phyloP scores from a whole-genome alignment of 208 protist species.

The Acanthamoeba triangularis region DNA sequence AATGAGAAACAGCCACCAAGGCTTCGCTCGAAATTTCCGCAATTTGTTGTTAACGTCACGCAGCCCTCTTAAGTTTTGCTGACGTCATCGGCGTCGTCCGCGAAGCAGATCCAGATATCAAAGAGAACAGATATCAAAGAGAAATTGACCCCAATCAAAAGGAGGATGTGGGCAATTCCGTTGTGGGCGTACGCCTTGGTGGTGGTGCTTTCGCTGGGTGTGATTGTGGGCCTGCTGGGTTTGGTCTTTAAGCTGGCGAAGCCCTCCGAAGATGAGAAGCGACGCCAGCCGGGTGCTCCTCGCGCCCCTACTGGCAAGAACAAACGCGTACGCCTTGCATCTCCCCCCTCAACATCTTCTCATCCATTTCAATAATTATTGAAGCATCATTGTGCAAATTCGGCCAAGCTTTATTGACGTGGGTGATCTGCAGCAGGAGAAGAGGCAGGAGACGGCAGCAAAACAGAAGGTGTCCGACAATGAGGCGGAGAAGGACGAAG shows the following conservation, averaged over 20 bases:
- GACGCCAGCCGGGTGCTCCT: background rate
- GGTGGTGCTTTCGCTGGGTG: background rate
- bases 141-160: background rate
- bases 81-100: no score
- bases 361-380: no score
- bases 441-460: background rate
- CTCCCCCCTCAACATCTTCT: background rate
- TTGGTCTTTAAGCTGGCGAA: background rate
- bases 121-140: background rate
- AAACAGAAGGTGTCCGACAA: background rate
- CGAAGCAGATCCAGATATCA: no score
- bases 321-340: background rate
- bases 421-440: background rate
- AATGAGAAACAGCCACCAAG: no score
- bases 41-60: no score
- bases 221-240: background rate
- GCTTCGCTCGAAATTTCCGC: no score
- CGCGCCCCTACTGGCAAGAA: background rate
- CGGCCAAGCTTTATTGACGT: no score
- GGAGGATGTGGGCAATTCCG: background rate
- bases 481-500: constrained; percentile 6
- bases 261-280: background rate
- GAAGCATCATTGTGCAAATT: background rate
- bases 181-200: background rate
- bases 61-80: no score